Evolutionary conservation across 2,329 filamentous ascomycete genomes (phyloP).

Genomic region (Colletotrichum melonis): DNA sequence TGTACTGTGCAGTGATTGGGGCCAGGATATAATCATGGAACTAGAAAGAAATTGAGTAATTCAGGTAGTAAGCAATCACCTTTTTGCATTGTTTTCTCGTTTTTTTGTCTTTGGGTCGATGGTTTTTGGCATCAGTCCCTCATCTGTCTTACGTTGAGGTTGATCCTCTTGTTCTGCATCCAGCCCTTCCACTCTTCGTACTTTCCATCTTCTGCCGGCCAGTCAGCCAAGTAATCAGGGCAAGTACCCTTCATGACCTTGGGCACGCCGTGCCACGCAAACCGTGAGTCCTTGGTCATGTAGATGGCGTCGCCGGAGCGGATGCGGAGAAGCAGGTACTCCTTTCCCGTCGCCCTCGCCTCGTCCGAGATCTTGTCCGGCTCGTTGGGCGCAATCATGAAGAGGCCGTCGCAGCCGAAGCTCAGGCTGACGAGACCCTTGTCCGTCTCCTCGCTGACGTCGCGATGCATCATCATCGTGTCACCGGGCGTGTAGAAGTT

Average conservation of each 20-base stretch:
- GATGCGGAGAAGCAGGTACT: constrained; percentile 72
- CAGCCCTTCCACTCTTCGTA: constrained; percentile 83
- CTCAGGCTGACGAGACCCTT: constrained; percentile 86
- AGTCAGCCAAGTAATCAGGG: constrained; percentile 77
- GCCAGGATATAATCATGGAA: neutral
- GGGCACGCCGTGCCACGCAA: constrained; percentile 95
- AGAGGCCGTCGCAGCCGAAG: constrained; percentile 89
- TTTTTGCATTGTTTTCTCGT: neutral
- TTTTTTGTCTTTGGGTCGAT: neutral
- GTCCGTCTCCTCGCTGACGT: constrained; percentile 88
- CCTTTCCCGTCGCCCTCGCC: constrained; percentile 48
- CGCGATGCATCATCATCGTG: constrained; percentile 91
- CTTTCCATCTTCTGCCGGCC: constrained; percentile 71
- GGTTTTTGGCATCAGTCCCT: constrained; percentile 54
- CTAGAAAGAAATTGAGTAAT: neutral
- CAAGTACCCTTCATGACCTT: constrained; percentile 86
- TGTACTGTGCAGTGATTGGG: too few species aligned
- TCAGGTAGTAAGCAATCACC: neutral
- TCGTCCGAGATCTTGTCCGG: constrained; percentile 39
- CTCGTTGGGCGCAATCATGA: constrained; percentile 78
- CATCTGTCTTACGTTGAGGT: constrained; percentile 95
- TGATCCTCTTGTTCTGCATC: constrained; percentile 90
- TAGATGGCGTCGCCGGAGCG: constrained; percentile 90
- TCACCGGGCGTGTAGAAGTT: constrained; percentile 94
- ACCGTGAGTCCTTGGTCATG: constrained; percentile 85